phyloP scores from a whole-genome alignment of 306 rosid genomes.

The Pterocarpus macrocarpus region DNA sequence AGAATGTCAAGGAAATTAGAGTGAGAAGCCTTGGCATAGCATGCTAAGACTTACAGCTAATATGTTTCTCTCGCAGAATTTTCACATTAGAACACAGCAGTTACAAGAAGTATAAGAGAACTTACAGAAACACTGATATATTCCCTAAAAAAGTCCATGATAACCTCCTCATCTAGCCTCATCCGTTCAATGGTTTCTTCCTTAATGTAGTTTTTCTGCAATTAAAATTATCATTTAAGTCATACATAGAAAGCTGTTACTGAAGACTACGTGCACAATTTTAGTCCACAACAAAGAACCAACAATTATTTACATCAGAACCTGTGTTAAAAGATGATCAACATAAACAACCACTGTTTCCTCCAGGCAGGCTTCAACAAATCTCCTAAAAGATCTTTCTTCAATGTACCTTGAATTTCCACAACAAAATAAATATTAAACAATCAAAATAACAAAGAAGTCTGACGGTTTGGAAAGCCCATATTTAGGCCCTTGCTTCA shows the following conservation, averaged over 20 bases:
- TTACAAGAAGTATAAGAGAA: conserved; percentile 33
- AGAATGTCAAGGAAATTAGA: conserved; percentile 41
- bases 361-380: conserved; percentile 98
- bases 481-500: conserved; percentile 3
- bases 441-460: conserved; percentile 7
- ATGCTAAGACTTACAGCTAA: conserved; percentile 21
- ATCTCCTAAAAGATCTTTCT: conserved; percentile 96
- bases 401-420: conserved; percentile 82
- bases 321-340: conserved; percentile 94
- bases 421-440: conserved; percentile 26
- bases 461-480: not conserved
- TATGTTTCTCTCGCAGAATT: conserved; percentile 20
- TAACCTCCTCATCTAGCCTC: conserved; percentile 97
- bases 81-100: conserved; percentile 18
- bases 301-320: conserved; percentile 36
- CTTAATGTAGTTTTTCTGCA: conserved; percentile 86
- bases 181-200: conserved; percentile 96
- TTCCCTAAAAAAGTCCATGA: conserved; percentile 96
- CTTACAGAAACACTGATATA: conserved; percentile 90
- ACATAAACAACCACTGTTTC: conserved; percentile 90
- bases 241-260: conserved; percentile 38
- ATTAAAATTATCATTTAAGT: conserved; percentile 43
- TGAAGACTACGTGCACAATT: conserved; percentile 32
- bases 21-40: conserved; percentile 34
- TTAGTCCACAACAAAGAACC: conserved; percentile 29